Percentiles rank a stretch among this genome's conserved stretches.
Evolutionary conservation across 2,329 filamentous ascomycete genomes (phyloP).

Genomic region (Gyromitra esculenta): DNA sequence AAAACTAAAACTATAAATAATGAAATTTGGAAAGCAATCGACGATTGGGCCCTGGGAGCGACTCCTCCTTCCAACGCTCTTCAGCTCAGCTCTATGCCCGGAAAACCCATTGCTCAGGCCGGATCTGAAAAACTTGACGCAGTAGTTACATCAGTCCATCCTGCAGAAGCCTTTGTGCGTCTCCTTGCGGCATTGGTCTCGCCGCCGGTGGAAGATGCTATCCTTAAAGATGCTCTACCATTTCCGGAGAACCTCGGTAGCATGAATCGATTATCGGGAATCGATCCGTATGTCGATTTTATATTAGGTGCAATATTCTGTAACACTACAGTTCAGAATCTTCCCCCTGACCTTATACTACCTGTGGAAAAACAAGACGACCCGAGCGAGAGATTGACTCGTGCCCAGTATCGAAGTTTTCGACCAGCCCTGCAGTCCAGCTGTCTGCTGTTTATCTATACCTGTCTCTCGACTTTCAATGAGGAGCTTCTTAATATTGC

Average conservation of each 20-base stretch:
- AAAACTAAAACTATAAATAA: slow-evolving; percentile 75
- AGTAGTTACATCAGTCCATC: slow-evolving; percentile 81
- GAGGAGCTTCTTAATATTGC: slow-evolving; percentile 89
- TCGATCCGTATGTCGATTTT: slow-evolving; percentile 93
- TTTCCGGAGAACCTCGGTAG: slow-evolving; percentile 88
- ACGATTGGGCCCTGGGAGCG: slow-evolving; percentile 69
- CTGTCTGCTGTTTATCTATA: slow-evolving; percentile 83
- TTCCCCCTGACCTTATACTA: slow-evolving; percentile 50
- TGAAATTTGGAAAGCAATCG: slow-evolving; percentile 81
- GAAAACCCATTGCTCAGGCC: slow-evolving; percentile 60
- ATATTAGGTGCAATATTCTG: slow-evolving; percentile 67
- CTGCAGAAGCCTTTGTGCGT: slow-evolving; percentile 83
- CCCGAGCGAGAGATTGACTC: slow-evolving; percentile 50
- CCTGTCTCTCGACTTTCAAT: slow-evolving; percentile 87
- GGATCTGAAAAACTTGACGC: slow-evolving; percentile 76
- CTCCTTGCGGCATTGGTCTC: slow-evolving; percentile 77
- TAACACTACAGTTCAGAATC: slow-evolving; percentile 52
- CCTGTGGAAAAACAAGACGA: slow-evolving; percentile 49
- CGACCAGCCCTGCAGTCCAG: slow-evolving; percentile 70
- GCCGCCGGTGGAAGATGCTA: slow-evolving; percentile 70
- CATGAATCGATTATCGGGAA: slow-evolving; percentile 80
- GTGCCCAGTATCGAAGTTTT: slow-evolving; percentile 51
- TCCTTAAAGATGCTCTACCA: slow-evolving; percentile 77
- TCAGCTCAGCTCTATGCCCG: slow-evolving; percentile 42
- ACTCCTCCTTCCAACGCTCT: slow-evolving; percentile 51